A percentile compares a stretch with the other conserved stretches of the same genome.
phyloP scores from a whole-genome alignment of 352 stramenopile genomes.

The Phytophthora citrophthora region DNA sequence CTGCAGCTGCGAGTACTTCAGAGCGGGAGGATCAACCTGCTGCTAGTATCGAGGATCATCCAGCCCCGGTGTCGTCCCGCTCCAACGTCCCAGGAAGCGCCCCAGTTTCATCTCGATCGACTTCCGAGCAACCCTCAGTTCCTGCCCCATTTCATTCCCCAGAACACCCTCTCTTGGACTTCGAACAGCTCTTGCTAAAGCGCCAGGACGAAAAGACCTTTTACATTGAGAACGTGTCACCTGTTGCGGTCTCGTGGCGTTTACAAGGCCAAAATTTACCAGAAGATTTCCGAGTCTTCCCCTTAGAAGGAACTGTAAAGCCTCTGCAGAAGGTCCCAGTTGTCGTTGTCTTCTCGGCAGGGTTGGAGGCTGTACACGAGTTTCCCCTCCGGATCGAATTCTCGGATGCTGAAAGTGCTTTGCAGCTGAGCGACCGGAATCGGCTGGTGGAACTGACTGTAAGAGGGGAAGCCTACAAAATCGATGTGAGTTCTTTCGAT shows the following conservation, averaged over 20 bases:
- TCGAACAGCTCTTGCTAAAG: slow-evolving; percentile 92
- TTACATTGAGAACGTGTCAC: slow-evolving; percentile 83
- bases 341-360: slow-evolving; percentile 74
- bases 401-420: slow-evolving; percentile 78
- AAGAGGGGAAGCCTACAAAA: slow-evolving; percentile 91
- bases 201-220: slow-evolving; percentile 89
- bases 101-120: slow-evolving; percentile 28
- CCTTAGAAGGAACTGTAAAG: slow-evolving; percentile 75
- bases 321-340: slow-evolving; percentile 70
- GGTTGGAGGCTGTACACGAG: slow-evolving; percentile 71
- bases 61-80: slow-evolving; percentile 20
- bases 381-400: slow-evolving; percentile 76
- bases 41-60: neutral
- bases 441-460: slow-evolving; percentile 46
- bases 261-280: slow-evolving; percentile 45
- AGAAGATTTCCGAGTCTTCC: slow-evolving; percentile 74
- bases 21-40: slow-evolving; percentile 34
- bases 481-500: slow-evolving; percentile 90
- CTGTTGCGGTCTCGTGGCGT: slow-evolving; percentile 81
- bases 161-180: slow-evolving; percentile 73
- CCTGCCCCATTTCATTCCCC: slow-evolving; percentile 3
- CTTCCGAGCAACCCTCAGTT: slow-evolving; percentile 6
- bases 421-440: slow-evolving; percentile 48
- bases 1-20: slow-evolving; percentile 54
- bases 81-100: slow-evolving; percentile 23